Evolutionary conservation across 805 yeast species (phyloP).

Genomic region (Martiniozyma abietophila): DNA sequence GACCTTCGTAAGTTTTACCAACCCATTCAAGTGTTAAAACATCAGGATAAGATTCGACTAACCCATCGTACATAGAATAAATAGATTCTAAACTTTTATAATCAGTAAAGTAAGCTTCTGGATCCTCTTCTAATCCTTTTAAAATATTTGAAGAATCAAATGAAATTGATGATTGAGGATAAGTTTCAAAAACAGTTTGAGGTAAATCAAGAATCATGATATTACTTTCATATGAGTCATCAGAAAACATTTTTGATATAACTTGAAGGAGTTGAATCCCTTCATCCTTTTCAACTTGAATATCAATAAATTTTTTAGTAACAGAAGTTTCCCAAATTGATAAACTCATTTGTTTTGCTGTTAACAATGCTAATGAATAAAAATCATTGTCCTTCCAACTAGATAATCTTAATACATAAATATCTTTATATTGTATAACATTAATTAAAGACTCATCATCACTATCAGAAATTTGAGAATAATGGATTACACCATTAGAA

Average conservation of each 20-base stretch:
- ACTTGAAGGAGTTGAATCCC: constrained; percentile 18
- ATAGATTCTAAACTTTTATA: constrained; percentile 63
- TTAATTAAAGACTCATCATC: no score
- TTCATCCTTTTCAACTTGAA: constrained; percentile 23
- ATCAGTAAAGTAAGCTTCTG: constrained; percentile 58
- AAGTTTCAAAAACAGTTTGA: constrained; percentile 46
- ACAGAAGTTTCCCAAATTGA: constrained; percentile 43
- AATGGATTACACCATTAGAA: no score
- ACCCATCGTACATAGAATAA: constrained; percentile 58
- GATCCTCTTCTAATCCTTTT: no score
- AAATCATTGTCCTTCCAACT: constrained; percentile 20
- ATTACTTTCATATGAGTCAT: constrained; percentile 22
- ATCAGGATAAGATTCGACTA: constrained; percentile 55
- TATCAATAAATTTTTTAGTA: constrained; percentile 37
- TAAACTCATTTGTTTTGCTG: constrained; percentile 14
- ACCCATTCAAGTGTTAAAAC: constrained; percentile 54
- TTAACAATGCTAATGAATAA: constrained; percentile 14
- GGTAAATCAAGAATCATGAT: constrained; percentile 49
- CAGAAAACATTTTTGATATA: constrained; percentile 5
- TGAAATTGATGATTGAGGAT: constrained; percentile 26
- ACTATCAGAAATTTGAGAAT: no score
- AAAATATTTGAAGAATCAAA: constrained; percentile 4
- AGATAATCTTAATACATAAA: constrained; percentile 36
- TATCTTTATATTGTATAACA: constrained; percentile 16
- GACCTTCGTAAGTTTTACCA: constrained; percentile 70